Evolutionary conservation across 495 filamentous ascomycete genomes (phyloP).

Genomic region (Cercophora scortea): DNA sequence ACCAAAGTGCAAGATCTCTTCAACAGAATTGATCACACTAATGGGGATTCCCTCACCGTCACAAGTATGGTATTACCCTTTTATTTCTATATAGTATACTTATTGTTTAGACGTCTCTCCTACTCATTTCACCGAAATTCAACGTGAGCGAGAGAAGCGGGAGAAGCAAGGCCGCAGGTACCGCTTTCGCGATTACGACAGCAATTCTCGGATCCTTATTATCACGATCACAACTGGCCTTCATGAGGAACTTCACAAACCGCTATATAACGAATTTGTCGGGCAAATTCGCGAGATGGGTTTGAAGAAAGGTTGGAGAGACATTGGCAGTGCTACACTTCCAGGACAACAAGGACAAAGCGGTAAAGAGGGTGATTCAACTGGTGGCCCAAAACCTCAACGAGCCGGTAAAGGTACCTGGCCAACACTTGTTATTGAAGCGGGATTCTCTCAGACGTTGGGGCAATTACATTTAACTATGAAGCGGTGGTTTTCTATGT

Average conservation of each 20-base stretch:
- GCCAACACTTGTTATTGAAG: conserved; percentile 28
- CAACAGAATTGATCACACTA: conserved; percentile 1
- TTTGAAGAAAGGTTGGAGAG: background rate
- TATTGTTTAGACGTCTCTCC: conserved; percentile 10
- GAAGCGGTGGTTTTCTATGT: conserved; percentile 25
- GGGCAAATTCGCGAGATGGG: conserved; percentile 5
- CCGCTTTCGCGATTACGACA: conserved; percentile 15
- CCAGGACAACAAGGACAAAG: conserved; percentile 6
- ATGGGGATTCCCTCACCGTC: conserved; percentile 4
- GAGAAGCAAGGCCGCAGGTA: conserved; percentile 7
- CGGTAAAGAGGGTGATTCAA: conserved; percentile 14
- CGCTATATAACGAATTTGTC: conserved; percentile 1
- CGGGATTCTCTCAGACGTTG: conserved; percentile 20
- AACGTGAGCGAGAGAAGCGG: conserved; percentile 10
- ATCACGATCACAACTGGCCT: conserved; percentile 12
- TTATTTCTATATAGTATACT: conserved; percentile 7
- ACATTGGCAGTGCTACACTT: conserved; percentile 2
- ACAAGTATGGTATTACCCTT: conserved; percentile 4
- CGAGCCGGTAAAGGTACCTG: conserved; percentile 9
- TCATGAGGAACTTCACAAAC: conserved; percentile 13
- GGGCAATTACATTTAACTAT: conserved; percentile 13
- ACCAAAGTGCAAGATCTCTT: background rate
- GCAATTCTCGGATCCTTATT: conserved; percentile 4
- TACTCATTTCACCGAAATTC: conserved; percentile 8
- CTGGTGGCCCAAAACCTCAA: conserved; percentile 14